Evolutionary conservation across 176 grass and related monocot species (phyloP).

Genomic region (Rhipidocladum racemiflorum): DNA sequence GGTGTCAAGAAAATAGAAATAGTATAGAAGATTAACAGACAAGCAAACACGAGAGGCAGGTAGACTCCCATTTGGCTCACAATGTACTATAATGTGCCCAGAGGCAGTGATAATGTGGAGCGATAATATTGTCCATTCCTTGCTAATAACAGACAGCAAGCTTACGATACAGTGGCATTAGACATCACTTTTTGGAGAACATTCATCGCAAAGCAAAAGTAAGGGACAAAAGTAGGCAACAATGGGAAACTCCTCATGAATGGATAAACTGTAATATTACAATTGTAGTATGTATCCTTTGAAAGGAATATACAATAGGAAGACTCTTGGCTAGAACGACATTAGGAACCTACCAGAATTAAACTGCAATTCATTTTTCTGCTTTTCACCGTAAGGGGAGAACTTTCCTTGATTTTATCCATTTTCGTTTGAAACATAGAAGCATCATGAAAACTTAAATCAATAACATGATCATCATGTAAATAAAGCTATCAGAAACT

Average conservation of each 20-base stretch:
- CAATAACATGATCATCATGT: background rate
- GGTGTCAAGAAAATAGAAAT: background rate
- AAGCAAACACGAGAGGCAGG: background rate
- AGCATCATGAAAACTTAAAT: background rate
- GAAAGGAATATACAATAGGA: constrained; percentile 1
- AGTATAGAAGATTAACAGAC: background rate
- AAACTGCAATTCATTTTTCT: background rate
- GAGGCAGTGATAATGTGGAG: background rate
- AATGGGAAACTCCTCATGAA: background rate
- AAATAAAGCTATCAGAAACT: background rate
- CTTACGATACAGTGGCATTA: background rate
- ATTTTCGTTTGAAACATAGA: background rate
- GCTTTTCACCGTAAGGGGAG: background rate
- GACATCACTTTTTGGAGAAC: background rate
- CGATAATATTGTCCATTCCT: background rate
- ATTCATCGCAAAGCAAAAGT: background rate
- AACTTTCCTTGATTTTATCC: background rate
- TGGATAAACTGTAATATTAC: background rate
- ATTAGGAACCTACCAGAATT: background rate
- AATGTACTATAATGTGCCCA: background rate
- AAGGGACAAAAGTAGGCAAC: background rate
- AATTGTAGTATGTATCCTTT: background rate
- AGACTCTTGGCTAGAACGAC: background rate
- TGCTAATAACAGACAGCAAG: background rate
- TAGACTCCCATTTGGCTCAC: background rate